Evolutionary conservation across 1,284 basidiomycete genomes (phyloP).

Genomic region (Cryptococcus floricola): DNA sequence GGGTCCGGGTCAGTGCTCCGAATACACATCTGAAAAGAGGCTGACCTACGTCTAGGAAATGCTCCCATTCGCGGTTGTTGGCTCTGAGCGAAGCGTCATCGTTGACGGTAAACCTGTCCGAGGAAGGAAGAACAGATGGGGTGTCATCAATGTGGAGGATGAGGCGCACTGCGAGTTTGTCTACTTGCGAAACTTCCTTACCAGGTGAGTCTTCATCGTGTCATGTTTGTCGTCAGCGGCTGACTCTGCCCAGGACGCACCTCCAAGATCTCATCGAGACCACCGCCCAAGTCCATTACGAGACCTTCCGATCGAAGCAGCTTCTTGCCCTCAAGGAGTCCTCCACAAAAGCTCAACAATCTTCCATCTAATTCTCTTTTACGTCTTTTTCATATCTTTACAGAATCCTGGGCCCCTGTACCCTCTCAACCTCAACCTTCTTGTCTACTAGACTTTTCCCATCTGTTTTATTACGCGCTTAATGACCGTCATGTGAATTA

Average conservation of each 20-base stretch:
- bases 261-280: conserved; percentile 98
- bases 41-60: conserved; percentile 58
- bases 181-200: conserved; percentile 94
- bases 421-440: neutral
- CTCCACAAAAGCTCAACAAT: conserved; percentile 42
- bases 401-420: neutral
- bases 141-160: conserved; percentile 96
- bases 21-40: neutral
- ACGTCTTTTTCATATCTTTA: neutral
- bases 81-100: conserved; percentile 88
- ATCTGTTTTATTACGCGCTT: neutral
- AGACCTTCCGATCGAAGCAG: conserved; percentile 98
- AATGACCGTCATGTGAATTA: neutral
- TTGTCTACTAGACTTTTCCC: neutral
- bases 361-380: conserved; percentile 2
- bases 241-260: conserved; percentile 66
- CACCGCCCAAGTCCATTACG: conserved; percentile 97
- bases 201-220: conserved; percentile 56
- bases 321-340: conserved; percentile 49
- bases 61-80: conserved; percentile 95
- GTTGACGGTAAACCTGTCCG: conserved; percentile 93
- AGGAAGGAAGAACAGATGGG: conserved; percentile 96
- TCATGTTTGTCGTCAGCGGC: neutral
- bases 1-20: conserved; percentile 66
- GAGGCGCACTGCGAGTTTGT: conserved; percentile 97